Evolutionary conservation across 768 basidiomycete genomes (phyloP).

Genomic region (Holtermanniella nyarrowii): DNA sequence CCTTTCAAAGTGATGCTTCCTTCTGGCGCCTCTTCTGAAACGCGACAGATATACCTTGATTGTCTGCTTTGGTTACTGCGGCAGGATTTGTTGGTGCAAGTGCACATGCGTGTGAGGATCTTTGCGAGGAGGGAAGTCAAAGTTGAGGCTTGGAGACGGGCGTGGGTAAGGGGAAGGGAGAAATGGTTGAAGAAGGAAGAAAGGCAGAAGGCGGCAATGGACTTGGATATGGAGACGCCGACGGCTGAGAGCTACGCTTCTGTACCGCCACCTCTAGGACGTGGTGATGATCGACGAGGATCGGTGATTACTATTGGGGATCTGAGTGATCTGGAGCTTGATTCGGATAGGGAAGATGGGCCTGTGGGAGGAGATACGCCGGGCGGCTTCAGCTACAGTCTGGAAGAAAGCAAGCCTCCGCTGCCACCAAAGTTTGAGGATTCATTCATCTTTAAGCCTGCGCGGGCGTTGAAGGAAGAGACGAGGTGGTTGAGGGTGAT

Average conservation of each 20-base stretch:
- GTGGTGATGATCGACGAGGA: constrained; percentile 3
- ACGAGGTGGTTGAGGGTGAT: constrained; percentile 83
- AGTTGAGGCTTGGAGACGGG: constrained; percentile 47
- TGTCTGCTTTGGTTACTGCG: constrained; percentile 87
- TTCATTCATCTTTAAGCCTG: constrained; percentile 65
- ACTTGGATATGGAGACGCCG: constrained; percentile 15
- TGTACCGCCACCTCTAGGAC: constrained; percentile 7
- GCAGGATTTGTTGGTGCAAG: constrained; percentile 68
- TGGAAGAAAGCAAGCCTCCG: constrained; percentile 42
- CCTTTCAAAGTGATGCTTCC: constrained; percentile 70
- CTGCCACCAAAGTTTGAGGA: constrained; percentile 23
- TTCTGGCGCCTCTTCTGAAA: constrained; percentile 41
- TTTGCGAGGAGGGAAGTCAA: constrained; percentile 71
- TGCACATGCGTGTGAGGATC: constrained; percentile 76
- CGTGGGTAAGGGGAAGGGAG: constrained; percentile 27
- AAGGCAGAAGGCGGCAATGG: constrained; percentile 12
- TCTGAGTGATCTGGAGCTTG: constrained; percentile 18
- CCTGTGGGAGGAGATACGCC: constrained; percentile 6
- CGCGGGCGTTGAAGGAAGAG: constrained; percentile 65
- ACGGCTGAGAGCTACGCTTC: not conserved
- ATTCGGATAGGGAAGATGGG: constrained; percentile 18
- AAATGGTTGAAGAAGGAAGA: constrained; percentile 21
- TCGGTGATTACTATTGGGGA: constrained; percentile 15
- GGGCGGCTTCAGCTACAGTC: constrained; percentile 41
- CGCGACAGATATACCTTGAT: constrained; percentile 61